A percentile compares a stretch with the other conserved stretches of the same genome.
Conservation (phyloP, 2,329 filamentous ascomycete species). For the Fusarium nodosum region DNA sequence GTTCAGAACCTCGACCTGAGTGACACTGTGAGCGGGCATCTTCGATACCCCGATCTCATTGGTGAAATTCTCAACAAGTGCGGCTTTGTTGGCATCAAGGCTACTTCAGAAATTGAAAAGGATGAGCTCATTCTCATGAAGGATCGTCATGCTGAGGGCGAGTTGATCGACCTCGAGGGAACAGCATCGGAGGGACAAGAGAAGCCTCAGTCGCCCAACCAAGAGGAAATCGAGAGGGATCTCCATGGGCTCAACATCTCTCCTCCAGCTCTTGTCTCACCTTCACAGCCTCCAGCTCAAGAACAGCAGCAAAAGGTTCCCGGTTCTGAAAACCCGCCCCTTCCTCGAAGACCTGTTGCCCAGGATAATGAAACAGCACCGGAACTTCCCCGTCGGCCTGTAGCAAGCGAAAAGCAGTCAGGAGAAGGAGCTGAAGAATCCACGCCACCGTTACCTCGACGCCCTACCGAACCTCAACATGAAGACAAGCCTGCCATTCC, state of each 20-base stretch:
- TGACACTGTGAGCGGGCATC: constrained; percentile 65
- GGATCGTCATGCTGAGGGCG: constrained; percentile 53
- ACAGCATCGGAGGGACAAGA: constrained; percentile 23
- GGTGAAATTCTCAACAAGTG: constrained; percentile 66
- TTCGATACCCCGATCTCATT: constrained; percentile 65
- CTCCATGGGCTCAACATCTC: constrained; percentile 51
- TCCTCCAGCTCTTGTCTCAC: constrained; percentile 45
- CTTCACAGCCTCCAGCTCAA: constrained; percentile 32
- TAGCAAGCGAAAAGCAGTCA: constrained; percentile 13
- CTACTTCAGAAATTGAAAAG: constrained; percentile 63
- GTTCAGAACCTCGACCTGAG: constrained; percentile 70
- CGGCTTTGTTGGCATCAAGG: constrained; percentile 63
- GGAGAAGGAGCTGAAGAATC: background rate
- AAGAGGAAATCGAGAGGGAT: constrained; percentile 44
- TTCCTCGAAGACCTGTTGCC: constrained; percentile 28
- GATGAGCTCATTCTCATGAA: constrained; percentile 65
- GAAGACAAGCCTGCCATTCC: constrained; percentile 31
- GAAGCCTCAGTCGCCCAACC: constrained; percentile 24
- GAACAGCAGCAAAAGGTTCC: constrained; percentile 10
- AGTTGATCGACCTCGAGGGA: constrained; percentile 52
- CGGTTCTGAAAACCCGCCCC: constrained; percentile 28
- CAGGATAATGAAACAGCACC: constrained; percentile 21
- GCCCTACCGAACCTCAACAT: constrained; percentile 24
- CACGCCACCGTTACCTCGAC: constrained; percentile 31
- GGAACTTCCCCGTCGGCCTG: constrained; percentile 28